Evolutionary conservation across 805 yeast species (phyloP), one percentile per base, ranked within the genome.

Genomic region (Ogataea philodendri): DNA sequence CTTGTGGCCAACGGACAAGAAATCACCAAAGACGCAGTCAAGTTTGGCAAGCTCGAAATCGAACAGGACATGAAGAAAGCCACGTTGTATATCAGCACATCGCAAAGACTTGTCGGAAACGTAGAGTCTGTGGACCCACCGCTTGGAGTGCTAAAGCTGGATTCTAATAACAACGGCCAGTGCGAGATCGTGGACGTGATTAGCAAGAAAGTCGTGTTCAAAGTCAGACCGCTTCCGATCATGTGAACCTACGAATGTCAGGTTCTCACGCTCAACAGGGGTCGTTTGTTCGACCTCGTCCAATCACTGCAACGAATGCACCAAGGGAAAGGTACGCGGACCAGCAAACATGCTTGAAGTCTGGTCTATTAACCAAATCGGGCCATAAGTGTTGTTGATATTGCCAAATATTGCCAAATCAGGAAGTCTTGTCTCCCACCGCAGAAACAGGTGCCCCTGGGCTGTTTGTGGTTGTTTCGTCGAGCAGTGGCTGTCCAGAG

Each of bases 171-270:
- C 10, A 55, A 55, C 7, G 56, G 59, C 3, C 46, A 55, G 3
- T 70, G 81, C 4, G 63, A 74, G 42, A 59, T 83, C 46, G 59
- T 78, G 7, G 90, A 83, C 52, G 60, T 84, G 1, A 67, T 84
- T 3, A 60, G 60, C 20, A 68, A 72, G 42, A 81, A 80, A 51
- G 57, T 83, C 13, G 66, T 80, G 7, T 84, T 84, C 52, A 73
- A 67, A 31, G 73, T 74, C 24, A 66, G 94, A 44, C 93, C 94
- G 0, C 62, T 84, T 32, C 94, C 94, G 4, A 78, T 83, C 32
- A 82, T 83, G 89, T 81, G 45, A 37, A 19, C 7, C 19, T 10
- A 18, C 11, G 14, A 21, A 16, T 22, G 20, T 26, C 22, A 10
- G 18, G 5, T 20, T 32, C 35, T 19, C 41, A 30, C 19, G 20